Evolutionary conservation across 257 asterid genomes (phyloP).

Genomic region (Nicotiana undulata): DNA sequence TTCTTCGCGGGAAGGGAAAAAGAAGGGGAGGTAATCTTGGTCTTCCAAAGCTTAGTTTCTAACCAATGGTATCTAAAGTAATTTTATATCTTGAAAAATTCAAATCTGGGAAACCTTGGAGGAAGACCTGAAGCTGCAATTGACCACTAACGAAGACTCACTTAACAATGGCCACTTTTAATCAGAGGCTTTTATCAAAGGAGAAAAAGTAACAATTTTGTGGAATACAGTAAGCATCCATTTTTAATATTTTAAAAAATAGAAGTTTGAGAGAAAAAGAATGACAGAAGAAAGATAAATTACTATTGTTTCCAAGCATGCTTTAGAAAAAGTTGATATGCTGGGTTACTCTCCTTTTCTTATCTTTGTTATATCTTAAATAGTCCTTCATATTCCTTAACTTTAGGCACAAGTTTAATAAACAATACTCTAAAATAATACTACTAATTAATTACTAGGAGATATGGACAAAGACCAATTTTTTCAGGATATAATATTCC

Average conservation of each 20-base stretch:
- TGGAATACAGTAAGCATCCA: constrained; percentile 2
- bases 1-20: too few relatives aligned
- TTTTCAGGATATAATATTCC: background rate
- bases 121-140: background rate
- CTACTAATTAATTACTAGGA: background rate
- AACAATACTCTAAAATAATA: background rate
- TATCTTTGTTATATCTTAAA: background rate
- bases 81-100: background rate
- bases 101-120: background rate
- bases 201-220: background rate
- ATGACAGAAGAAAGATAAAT: background rate
- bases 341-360: background rate
- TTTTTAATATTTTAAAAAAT: background rate
- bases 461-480: background rate
- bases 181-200: background rate
- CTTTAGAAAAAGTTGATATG: constrained; percentile 2
- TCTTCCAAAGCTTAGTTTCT: background rate
- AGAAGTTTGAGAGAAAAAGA: background rate
- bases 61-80: background rate
- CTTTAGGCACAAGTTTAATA: constrained; percentile 9
- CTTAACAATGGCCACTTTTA: background rate
- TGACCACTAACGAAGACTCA: background rate
- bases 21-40: background rate
- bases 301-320: constrained; percentile 1
- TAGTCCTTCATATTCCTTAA: background rate